Conservation (phyloP, 495 filamentous ascomycete species). For the Penicillium manginii region DNA sequence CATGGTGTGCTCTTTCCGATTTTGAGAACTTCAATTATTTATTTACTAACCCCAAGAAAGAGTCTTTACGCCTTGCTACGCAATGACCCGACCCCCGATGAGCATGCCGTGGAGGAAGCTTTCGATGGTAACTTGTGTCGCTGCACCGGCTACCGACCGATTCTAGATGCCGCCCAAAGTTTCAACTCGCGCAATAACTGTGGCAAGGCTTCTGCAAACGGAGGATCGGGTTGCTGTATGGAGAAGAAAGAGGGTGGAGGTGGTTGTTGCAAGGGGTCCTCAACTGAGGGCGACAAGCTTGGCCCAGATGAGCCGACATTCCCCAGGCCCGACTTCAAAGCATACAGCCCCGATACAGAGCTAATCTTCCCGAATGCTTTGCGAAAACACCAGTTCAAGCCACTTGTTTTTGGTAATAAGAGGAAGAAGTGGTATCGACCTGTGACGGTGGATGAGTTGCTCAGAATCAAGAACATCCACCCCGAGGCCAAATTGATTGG, state of each 20-base stretch:
- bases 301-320: slow-evolving; percentile 31
- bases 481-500: slow-evolving; percentile 93
- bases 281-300: slow-evolving; percentile 16
- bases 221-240: slow-evolving; percentile 59
- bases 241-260: slow-evolving; percentile 41
- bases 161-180: slow-evolving; percentile 84
- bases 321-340: slow-evolving; percentile 71
- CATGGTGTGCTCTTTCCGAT: slow-evolving; percentile 59
- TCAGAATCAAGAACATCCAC: slow-evolving; percentile 86
- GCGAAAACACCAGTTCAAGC: slow-evolving; percentile 77
- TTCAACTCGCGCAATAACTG: slow-evolving; percentile 47
- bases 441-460: slow-evolving; percentile 80
- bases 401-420: slow-evolving; percentile 91
- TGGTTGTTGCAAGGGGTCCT: slow-evolving; percentile 43
- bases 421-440: slow-evolving; percentile 93
- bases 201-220: slow-evolving; percentile 47
- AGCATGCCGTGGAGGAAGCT: slow-evolving; percentile 35
- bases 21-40: neutral
- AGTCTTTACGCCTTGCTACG: slow-evolving; percentile 63
- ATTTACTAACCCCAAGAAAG: slow-evolving; percentile 12
- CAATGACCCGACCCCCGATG: slow-evolving; percentile 52
- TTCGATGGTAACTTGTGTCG: slow-evolving; percentile 91
- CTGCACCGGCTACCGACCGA: slow-evolving; percentile 93
- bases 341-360: slow-evolving; percentile 89
- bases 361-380: slow-evolving; percentile 90